These are phyloP conservation scores for Aspergillus novoparasiticus DNA, from an alignment of 2,329 filamentous ascomycete species.

Conservation along the genomic window DNA sequence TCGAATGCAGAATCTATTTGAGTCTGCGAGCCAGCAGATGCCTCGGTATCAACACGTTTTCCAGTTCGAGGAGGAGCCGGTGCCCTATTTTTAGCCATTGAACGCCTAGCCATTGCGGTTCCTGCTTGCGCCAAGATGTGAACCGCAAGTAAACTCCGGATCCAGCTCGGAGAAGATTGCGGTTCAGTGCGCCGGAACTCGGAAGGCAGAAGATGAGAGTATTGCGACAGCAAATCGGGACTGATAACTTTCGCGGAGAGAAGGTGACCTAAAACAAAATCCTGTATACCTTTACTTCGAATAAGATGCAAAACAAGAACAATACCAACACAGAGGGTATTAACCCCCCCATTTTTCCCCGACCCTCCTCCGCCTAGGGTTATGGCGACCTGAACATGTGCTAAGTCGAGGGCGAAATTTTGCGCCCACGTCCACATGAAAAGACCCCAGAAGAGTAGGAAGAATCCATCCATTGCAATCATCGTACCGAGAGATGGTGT, in stretches of 20 bases:
- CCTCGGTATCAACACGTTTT: conserved; percentile 50
- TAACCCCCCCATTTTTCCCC: conserved; percentile 50
- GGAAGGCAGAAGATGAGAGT: conserved; percentile 45
- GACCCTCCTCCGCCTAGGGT: conserved; percentile 78
- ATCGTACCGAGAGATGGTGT: conserved; percentile 85
- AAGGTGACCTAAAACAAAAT: conserved; percentile 52
- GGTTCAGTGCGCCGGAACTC: conserved; percentile 47
- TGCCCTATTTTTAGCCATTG: conserved; percentile 49
- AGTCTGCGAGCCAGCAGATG: conserved; percentile 45
- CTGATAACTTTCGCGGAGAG: conserved; percentile 48
- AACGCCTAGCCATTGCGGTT: conserved; percentile 50
- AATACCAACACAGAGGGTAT: conserved; percentile 48
- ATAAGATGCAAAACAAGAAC: conserved; percentile 50
- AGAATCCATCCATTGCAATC: conserved; percentile 78
- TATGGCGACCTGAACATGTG: conserved; percentile 90
- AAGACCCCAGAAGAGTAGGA: conserved; percentile 77
- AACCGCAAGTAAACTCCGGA: conserved; percentile 51
- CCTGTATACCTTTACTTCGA: conserved; percentile 50
- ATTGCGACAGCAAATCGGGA: conserved; percentile 46
- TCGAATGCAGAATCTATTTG: conserved; percentile 48
- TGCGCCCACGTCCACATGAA: conserved; percentile 86
- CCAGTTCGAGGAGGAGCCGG: conserved; percentile 42
- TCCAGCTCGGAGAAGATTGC: conserved; percentile 48
- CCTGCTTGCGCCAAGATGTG: conserved; percentile 53
- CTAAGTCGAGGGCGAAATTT: conserved; percentile 83